A percentile compares a stretch with the other conserved stretches of the same genome.
phyloP scores from a whole-genome alignment of 2,329 filamentous ascomycete species.

The Talaromyces islandicus region DNA sequence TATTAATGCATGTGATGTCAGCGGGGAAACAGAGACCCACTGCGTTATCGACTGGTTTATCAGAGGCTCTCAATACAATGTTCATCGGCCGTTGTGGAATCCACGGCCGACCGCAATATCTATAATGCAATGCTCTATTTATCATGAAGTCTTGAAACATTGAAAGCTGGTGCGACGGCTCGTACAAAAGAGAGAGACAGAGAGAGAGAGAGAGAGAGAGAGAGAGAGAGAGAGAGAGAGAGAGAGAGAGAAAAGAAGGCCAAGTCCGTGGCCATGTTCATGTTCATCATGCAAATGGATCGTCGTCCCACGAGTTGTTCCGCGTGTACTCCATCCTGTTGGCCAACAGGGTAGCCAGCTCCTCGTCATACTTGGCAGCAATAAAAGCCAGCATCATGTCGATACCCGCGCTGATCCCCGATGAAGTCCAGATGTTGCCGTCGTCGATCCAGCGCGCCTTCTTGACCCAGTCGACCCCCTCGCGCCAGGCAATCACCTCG shows the following conservation, averaged over 20 bases:
- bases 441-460: conserved; percentile 60
- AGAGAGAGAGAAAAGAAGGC: too few relatives aligned
- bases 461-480: conserved; percentile 54
- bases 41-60: not conserved
- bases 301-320: conserved; percentile 43
- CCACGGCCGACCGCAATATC: not conserved
- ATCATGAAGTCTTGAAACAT: not conserved
- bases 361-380: conserved; percentile 48
- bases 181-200: too few relatives aligned
- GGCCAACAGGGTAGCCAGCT: conserved; percentile 44
- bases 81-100: not conserved
- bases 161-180: not conserved
- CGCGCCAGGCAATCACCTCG: conserved; percentile 42
- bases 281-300: conserved; percentile 51
- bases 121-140: not conserved
- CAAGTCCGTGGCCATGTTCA: not conserved
- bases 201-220: too few relatives aligned
- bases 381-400: conserved; percentile 57
- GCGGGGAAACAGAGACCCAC: not conserved
- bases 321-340: conserved; percentile 54
- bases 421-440: conserved; percentile 61
- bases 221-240: too few relatives aligned
- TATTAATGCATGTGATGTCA: not conserved
- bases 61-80: too few relatives aligned
- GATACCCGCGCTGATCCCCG: conserved; percentile 58